These are phyloP conservation scores for Andrographis paniculata DNA, from an alignment of 305 asterid species.

Conservation along the genomic window DNA sequence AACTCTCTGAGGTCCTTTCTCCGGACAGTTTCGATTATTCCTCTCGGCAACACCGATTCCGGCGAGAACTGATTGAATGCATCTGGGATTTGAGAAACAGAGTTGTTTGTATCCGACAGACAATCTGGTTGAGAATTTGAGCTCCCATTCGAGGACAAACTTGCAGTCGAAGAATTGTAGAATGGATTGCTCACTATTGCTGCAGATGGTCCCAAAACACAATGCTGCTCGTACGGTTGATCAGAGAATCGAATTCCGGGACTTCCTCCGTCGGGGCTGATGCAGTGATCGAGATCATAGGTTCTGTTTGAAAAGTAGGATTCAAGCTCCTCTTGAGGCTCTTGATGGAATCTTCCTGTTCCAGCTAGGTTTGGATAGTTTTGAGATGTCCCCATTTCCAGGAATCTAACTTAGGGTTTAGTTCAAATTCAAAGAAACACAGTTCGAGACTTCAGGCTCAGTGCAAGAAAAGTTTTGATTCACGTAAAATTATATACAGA, in stretches of 20 bases:
- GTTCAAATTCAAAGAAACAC: neutral
- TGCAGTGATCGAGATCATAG: constrained; percentile 20
- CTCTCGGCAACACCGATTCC: constrained; percentile 20
- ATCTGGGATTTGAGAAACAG: constrained; percentile 15
- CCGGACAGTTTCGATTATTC: constrained; percentile 21
- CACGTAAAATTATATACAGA: too few species aligned
- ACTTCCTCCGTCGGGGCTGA: constrained; percentile 15
- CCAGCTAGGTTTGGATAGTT: constrained; percentile 21
- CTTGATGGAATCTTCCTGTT: constrained; percentile 18
- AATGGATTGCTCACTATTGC: constrained; percentile 20
- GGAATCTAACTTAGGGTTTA: neutral
- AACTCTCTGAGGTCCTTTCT: constrained; percentile 30
- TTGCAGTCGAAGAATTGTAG: constrained; percentile 21
- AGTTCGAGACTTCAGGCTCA: too few species aligned
- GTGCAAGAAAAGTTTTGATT: too few species aligned
- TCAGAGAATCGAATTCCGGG: constrained; percentile 16
- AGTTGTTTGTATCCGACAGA: constrained; percentile 22
- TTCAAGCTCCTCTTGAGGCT: constrained; percentile 25
- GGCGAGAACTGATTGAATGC: constrained; percentile 13
- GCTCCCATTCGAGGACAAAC: constrained; percentile 28
- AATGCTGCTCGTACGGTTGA: constrained; percentile 18
- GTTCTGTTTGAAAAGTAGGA: constrained; percentile 23
- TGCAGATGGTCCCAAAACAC: constrained; percentile 24
- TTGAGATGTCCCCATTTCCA: constrained; percentile 30
- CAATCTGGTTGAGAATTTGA: constrained; percentile 27